Conservation (phyloP, 1,139 yeast genomes). For the Insectozyma bohioensis region DNA sequence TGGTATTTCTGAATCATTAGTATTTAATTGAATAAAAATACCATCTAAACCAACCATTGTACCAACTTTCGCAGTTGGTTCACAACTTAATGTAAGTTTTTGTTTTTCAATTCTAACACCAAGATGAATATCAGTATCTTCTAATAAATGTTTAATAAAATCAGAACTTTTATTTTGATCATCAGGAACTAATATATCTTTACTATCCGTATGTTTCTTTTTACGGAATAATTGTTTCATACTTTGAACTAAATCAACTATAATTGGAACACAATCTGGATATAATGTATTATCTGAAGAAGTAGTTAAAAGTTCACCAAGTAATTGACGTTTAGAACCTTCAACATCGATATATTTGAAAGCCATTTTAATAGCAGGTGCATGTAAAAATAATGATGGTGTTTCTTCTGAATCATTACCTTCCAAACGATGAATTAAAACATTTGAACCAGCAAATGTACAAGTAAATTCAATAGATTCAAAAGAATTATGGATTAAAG, state of each 20-base stretch:
- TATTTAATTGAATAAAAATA: conserved; percentile 56
- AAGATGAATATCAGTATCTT: conserved; percentile 61
- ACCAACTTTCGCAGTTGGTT: conserved; percentile 89
- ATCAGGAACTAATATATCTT: conserved; percentile 9
- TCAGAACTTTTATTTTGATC: conserved; percentile 17
- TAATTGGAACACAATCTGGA: conserved; percentile 78
- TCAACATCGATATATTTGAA: conserved; percentile 32
- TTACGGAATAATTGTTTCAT: conserved; percentile 39
- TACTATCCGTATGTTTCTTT: conserved; percentile 7
- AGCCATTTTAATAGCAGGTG: conserved; percentile 73
- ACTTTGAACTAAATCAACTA: conserved; percentile 56
- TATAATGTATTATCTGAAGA: conserved; percentile 70
- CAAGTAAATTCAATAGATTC: conserved; percentile 53
- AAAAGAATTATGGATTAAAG: conserved; percentile 27
- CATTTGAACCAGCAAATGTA: conserved; percentile 70
- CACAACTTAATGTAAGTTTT: conserved; percentile 76
- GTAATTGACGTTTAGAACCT: conserved; percentile 43
- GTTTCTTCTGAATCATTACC: conserved; percentile 40
- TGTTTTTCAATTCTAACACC: conserved; percentile 72
- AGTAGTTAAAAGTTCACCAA: conserved; percentile 59
- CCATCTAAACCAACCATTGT: conserved; percentile 76
- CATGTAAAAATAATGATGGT: conserved; percentile 63
- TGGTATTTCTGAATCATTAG: conserved; percentile 34
- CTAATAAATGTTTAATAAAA: conserved; percentile 40
- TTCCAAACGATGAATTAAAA: conserved; percentile 49